Evolutionary conservation across 345 rosid species (phyloP).

Genomic region (Triadica sebifera): DNA sequence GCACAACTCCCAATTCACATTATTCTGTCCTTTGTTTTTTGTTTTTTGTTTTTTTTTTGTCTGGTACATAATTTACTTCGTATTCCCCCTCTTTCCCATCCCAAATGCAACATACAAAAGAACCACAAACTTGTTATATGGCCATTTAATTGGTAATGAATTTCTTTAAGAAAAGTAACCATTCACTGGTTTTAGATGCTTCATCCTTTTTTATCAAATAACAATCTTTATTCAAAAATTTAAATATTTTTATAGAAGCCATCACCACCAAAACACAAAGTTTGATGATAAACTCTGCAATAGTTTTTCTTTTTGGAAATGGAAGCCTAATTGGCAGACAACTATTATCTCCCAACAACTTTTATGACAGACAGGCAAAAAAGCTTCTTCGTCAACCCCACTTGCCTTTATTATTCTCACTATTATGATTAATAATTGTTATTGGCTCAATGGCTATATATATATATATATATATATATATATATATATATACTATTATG

Average conservation of each 20-base stretch:
- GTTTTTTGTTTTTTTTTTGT: no score
- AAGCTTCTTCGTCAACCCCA: conserved; percentile 3
- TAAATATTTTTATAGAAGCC: not conserved
- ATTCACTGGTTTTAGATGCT: no score
- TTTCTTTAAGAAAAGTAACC: no score
- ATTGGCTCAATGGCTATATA: not conserved
- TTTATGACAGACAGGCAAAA: not conserved
- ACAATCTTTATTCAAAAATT: not conserved
- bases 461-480: no score
- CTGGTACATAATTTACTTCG: not conserved
- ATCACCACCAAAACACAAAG: not conserved
- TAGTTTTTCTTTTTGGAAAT: not conserved
- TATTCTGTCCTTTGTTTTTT: no score
- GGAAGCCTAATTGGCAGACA: not conserved
- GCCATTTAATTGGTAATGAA: no score
- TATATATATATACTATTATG: not conserved
- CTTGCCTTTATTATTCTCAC: not conserved
- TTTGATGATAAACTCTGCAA: not conserved
- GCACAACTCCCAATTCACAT: not conserved
- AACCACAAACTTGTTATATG: no score
- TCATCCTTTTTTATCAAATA: no score
- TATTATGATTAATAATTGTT: not conserved
- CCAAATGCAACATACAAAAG: no score
- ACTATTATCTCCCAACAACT: conserved; percentile 6
- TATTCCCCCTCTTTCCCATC: no score